Percentiles rank a stretch among this genome's conserved stretches.
Conservation (phyloP, 768 basidiomycete species). For the Amanita subjunquillea region DNA sequence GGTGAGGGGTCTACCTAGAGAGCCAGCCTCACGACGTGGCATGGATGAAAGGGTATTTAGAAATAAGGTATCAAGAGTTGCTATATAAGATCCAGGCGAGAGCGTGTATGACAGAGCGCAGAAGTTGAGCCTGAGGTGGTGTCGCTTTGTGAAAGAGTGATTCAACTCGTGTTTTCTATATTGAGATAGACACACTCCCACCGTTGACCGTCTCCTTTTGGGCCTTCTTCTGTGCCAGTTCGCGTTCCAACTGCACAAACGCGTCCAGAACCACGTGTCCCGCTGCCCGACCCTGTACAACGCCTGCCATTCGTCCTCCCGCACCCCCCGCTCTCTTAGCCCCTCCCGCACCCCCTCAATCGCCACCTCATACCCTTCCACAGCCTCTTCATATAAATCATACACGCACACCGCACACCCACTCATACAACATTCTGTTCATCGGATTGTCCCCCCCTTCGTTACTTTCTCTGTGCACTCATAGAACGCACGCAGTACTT, state of each 20-base stretch:
- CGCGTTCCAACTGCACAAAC: constrained; percentile 64
- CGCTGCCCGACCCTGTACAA: constrained; percentile 22
- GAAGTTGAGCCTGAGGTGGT: too few species aligned
- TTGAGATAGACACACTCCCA: not conserved
- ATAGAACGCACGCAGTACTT: constrained; percentile 10
- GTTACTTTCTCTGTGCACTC: too few species aligned
- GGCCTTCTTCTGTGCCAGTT: constrained; percentile 32
- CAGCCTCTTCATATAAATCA: constrained; percentile 73
- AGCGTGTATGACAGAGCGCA: too few species aligned
- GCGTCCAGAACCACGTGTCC: constrained; percentile 40
- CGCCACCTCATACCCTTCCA: constrained; percentile 50
- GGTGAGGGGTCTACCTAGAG: not conserved
- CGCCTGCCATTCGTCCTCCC: constrained; percentile 52
- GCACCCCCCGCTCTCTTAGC: constrained; percentile 37
- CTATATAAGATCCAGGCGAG: not conserved
- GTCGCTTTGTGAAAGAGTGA: too few species aligned
- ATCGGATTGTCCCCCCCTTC: not conserved
- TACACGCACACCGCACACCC: constrained; percentile 90
- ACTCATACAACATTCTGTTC: constrained; percentile 90
- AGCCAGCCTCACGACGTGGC: not conserved
- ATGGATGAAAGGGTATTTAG: not conserved
- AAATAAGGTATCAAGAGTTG: not conserved
- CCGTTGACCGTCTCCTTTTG: not conserved
- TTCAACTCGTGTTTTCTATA: too few species aligned
- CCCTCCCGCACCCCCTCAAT: constrained; percentile 38